These are phyloP conservation scores for Aureobasidium sp. DNA, from an alignment of 2,329 filamentous ascomycete genomes.

Conservation along the genomic window DNA sequence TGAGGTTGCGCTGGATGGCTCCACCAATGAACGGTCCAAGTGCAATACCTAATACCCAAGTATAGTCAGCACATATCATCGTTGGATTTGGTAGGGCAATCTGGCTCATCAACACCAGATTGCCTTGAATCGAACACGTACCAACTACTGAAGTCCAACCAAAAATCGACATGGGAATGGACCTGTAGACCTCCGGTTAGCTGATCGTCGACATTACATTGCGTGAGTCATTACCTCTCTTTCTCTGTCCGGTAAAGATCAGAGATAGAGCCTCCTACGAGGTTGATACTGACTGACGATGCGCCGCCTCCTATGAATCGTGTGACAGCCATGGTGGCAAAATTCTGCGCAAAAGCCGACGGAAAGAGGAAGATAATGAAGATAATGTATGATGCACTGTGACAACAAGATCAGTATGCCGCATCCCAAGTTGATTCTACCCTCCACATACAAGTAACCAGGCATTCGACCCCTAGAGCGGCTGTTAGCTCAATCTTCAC, in stretches of 20 bases:
- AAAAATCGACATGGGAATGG: conserved; percentile 27
- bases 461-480: conserved; percentile 21
- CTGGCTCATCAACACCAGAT: background rate
- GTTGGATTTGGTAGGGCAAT: background rate
- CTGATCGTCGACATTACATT: background rate
- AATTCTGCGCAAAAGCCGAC: conserved; percentile 24
- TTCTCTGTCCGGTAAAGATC: conserved; percentile 27
- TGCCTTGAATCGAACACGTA: background rate
- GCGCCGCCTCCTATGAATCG: conserved; percentile 27
- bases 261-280: conserved; percentile 25
- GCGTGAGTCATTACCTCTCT: conserved; percentile 19
- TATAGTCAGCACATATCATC: background rate
- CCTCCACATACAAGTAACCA: conserved; percentile 20
- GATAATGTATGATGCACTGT: conserved; percentile 21
- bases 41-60: conserved; percentile 22
- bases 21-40: conserved; percentile 29
- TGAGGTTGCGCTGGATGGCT: conserved; percentile 21
- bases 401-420: background rate
- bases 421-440: background rate
- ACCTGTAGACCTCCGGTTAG: background rate
- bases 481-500: background rate
- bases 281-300: conserved; percentile 25
- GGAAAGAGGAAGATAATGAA: conserved; percentile 24
- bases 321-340: conserved; percentile 23
- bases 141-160: conserved; percentile 18